Base-by-base conservation (phyloP, 805 yeast species). In the Phaffomyces opuntiae region DNA sequence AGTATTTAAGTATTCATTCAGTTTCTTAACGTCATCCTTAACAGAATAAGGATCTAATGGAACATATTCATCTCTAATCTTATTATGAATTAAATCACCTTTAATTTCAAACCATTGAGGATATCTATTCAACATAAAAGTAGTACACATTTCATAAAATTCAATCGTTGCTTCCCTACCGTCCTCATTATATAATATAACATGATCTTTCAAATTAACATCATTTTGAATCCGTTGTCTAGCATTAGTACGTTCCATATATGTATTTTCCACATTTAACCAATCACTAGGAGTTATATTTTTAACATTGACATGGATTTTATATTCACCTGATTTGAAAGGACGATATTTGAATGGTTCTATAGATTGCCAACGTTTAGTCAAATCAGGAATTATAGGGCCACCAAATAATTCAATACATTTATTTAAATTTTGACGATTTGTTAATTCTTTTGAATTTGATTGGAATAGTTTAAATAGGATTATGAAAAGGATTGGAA, bases 201-300 rank as follows among this genome's bases (percentile, higher is more conserved):
- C 60, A 35, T 65, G 63, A 17, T 67, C 62, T 0, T 16, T 61
- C 58, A 31, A 67, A 53, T 9, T 63, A 56, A n/a, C 56, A 52
- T 43, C 65, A 52, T 44, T 13, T 19, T 16, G 17, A 19, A 66
- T 60, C 47, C 61, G 60, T 45, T 61, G 54, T 44, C 77, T 66
- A 32, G 73, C 52, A 16, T 64, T 64, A 7, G 78, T 72, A 38
- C 68, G 63, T 5, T 68, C 61, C 43, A 69, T 53, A 55, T 83
- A 84, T 0, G 83, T 75, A 38, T 79, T 64, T 47, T 86, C 93
- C 4, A 86, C 60, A 31, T 77, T 63, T 24, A 86, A 65, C 76
- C 82, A 76, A 36, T 82, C 81, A 37, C 73, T 69, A 2, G 79
- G 60, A 33, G 68, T 62, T 37, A 71, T 55, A 56, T 72, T 67